phyloP scores from a whole-genome alignment of 208 protist genomes.

The Trichomonas tenax region DNA sequence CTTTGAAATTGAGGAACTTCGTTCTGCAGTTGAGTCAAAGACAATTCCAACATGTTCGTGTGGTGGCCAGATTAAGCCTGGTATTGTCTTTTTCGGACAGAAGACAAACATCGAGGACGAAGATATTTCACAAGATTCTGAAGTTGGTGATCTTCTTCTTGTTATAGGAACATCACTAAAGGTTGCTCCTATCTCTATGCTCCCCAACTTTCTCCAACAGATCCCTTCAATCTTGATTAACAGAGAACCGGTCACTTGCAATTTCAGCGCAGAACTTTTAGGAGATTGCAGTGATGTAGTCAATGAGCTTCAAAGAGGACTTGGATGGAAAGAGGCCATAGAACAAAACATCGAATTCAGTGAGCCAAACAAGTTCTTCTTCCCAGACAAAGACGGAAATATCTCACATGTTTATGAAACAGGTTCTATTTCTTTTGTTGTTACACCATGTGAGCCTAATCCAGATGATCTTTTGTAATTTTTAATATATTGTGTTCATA shows the following conservation, averaged over 20 bases:
- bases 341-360: background rate
- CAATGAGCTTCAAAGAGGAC: background rate
- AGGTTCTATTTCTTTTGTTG: background rate
- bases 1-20: background rate
- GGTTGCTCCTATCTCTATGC: background rate
- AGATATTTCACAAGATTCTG: background rate
- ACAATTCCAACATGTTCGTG: background rate
- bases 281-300: background rate
- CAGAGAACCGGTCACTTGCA: background rate
- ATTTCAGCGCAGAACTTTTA: background rate
- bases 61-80: background rate
- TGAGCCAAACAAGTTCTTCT: background rate
- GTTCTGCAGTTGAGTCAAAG: background rate
- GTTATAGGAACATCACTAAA: background rate
- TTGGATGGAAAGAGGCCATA: background rate
- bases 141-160: background rate
- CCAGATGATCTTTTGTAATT: background rate
- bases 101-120: background rate
- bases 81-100: background rate
- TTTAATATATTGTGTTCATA: no score
- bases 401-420: background rate
- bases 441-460: background rate
- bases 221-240: background rate
- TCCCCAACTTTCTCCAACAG: background rate
- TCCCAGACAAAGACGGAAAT: background rate